Conservation (phyloP, 1,139 yeast genomes). For the Candida frijolesensis region DNA sequence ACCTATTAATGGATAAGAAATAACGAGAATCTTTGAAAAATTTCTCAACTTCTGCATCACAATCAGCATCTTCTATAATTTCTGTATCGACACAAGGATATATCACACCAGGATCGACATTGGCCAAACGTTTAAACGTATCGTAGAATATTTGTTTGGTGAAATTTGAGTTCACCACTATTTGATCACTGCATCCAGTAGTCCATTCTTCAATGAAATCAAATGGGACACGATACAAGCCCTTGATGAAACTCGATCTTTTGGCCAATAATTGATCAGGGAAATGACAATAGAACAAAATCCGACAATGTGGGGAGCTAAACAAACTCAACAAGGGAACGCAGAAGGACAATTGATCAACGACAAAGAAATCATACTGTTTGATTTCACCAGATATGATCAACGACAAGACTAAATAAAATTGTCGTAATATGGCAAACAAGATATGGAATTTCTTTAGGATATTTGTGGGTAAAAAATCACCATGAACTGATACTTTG, state of each 20-base stretch:
- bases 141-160: slow-evolving; percentile 69
- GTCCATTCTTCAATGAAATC: slow-evolving; percentile 81
- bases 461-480: slow-evolving; percentile 73
- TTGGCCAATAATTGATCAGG: slow-evolving; percentile 84
- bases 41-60: slow-evolving; percentile 32
- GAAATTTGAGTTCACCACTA: slow-evolving; percentile 86
- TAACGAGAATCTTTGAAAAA: slow-evolving; percentile 40
- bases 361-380: slow-evolving; percentile 69
- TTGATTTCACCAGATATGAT: slow-evolving; percentile 49
- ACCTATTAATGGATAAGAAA: slow-evolving; percentile 81
- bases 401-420: slow-evolving; percentile 59
- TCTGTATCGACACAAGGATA: slow-evolving; percentile 82
- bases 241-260: slow-evolving; percentile 56
- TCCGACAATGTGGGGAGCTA: slow-evolving; percentile 41
- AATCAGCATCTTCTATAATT: slow-evolving; percentile 19
- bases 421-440: slow-evolving; percentile 83
- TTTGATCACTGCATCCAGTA: slow-evolving; percentile 71
- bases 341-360: slow-evolving; percentile 88
- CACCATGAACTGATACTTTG: slow-evolving; percentile 76
- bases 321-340: slow-evolving; percentile 70
- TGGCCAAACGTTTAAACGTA: slow-evolving; percentile 55
- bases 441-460: slow-evolving; percentile 71
- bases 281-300: slow-evolving; percentile 91
- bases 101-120: slow-evolving; percentile 64
- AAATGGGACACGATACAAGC: slow-evolving; percentile 76